Evolutionary conservation across 768 basidiomycete species (phyloP), one percentile per base, ranked within the genome.

Genomic region (Clavulina sp.): DNA sequence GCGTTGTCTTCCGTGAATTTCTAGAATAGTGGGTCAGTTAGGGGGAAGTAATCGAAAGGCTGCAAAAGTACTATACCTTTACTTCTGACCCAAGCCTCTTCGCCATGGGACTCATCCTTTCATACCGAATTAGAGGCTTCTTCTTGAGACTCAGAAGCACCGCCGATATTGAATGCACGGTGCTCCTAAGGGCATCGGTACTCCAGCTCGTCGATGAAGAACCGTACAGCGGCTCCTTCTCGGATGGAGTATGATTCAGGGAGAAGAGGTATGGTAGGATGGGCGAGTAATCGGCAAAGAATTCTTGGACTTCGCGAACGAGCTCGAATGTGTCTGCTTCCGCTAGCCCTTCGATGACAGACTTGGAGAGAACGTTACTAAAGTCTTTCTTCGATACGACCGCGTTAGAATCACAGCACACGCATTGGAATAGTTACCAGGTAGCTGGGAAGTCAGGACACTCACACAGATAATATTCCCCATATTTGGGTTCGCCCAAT

Each of bases 391-490:
- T 41, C 41, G n/a, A 7, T 23, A 24, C 24, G n/a, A 29, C 7
- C 48, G 7, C 13, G 26, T 26, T 13, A 24, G 43, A 16, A 32
- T 13, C 44, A 26, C 6, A 6, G 4, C 31, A 9, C 21, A 4
- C 24, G 31, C 23, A 3, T 38, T 21, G 13, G 36, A 38, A 21
- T 21, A 38, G 13, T 38, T 38, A 21, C 13, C 13, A 13, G 13
- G 13, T 38, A 38, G 36, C 21, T 13, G 13, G 21, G 21, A 13
- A 3, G 3, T 33, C 19, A 38, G 30, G 36, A 40, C 71, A 88
- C 93, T 83, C 77, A 97, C 93, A 99, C 63, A 99, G 70, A 73
- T 93, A 97, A 68, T 99, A 99, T 69, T 91, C 89, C 64, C 91
- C 91, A 60, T 97, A 99, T 66, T 84, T 84, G 6, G 92, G 93